A percentile compares a stretch with the other conserved stretches of the same genome.
Evolutionary conservation across 2,329 filamentous ascomycete species (phyloP).

Genomic region (Calonectria pseudoreteaudii): DNA sequence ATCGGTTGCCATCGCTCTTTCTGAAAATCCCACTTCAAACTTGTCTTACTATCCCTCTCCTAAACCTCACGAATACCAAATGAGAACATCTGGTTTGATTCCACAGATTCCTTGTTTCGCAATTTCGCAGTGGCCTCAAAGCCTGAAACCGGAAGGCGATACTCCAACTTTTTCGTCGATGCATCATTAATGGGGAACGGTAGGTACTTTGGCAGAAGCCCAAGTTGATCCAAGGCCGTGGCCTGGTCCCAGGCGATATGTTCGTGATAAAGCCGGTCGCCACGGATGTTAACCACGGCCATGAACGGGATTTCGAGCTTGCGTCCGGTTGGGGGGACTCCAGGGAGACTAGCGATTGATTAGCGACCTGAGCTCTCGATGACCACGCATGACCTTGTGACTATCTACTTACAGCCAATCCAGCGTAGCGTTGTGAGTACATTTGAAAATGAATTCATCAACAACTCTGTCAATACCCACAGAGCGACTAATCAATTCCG

Average conservation of each 20-base stretch:
- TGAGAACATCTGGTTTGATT: slow-evolving; percentile 2
- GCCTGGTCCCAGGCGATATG: slow-evolving; percentile 77
- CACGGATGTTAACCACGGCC: slow-evolving; percentile 70
- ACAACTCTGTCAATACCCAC: slow-evolving; percentile 78
- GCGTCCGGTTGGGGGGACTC: slow-evolving; percentile 64
- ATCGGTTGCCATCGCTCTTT: background rate
- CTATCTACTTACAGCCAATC: slow-evolving; percentile 73
- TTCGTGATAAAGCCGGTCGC: slow-evolving; percentile 72
- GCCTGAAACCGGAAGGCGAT: background rate
- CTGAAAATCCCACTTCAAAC: background rate
- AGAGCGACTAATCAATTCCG: slow-evolving; percentile 78
- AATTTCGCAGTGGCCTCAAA: background rate
- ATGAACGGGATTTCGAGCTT: slow-evolving; percentile 69
- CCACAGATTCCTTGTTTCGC: background rate
- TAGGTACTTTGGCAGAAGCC: slow-evolving; percentile 34
- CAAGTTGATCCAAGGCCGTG: slow-evolving; percentile 68
- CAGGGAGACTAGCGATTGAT: slow-evolving; percentile 47
- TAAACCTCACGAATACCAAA: background rate
- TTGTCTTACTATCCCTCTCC: background rate
- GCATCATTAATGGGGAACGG: background rate
- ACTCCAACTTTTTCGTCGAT: background rate
- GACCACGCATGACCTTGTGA: no score
- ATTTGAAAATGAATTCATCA: slow-evolving; percentile 75
- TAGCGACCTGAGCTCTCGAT: background rate
- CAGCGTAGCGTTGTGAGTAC: slow-evolving; percentile 72